phyloP scores from a whole-genome alignment of 305 asterid genomes.

The Plantago coronopus region DNA sequence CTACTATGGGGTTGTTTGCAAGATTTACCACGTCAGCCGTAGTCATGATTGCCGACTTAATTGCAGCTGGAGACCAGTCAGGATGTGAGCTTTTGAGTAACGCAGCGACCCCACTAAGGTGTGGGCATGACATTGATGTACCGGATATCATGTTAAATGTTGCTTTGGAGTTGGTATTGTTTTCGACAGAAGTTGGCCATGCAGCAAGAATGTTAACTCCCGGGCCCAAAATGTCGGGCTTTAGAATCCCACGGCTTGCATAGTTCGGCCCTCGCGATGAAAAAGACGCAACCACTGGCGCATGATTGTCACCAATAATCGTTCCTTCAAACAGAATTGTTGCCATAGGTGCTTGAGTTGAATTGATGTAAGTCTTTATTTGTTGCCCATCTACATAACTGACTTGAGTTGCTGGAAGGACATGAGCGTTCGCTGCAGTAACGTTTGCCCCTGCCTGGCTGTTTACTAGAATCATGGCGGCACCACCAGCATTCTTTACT shows the following conservation, averaged over 20 bases:
- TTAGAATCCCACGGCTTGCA: constrained; percentile 39
- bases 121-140: constrained; percentile 61
- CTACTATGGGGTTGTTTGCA: constrained; percentile 27
- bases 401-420: too few species aligned
- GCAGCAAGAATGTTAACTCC: constrained; percentile 52
- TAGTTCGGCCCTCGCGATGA: constrained; percentile 44
- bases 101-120: constrained; percentile 50
- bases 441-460: neutral
- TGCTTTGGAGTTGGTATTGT: constrained; percentile 18
- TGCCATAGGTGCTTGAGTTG: too few species aligned
- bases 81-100: constrained; percentile 40
- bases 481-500: neutral
- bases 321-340: constrained; percentile 30
- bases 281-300: constrained; percentile 38
- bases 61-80: constrained; percentile 47
- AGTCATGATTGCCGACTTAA: constrained; percentile 53
- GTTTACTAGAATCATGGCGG: constrained; percentile 1
- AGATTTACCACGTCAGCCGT: constrained; percentile 34
- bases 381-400: too few species aligned
- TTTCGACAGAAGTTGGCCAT: constrained; percentile 27
- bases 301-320: constrained; percentile 31
- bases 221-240: constrained; percentile 55
- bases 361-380: too few species aligned
- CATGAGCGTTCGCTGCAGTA: too few species aligned
- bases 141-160: constrained; percentile 31